These are phyloP conservation scores for Pedinophyceae sp. DNA, from an alignment of 139 green algal species.

Conservation along the genomic window DNA sequence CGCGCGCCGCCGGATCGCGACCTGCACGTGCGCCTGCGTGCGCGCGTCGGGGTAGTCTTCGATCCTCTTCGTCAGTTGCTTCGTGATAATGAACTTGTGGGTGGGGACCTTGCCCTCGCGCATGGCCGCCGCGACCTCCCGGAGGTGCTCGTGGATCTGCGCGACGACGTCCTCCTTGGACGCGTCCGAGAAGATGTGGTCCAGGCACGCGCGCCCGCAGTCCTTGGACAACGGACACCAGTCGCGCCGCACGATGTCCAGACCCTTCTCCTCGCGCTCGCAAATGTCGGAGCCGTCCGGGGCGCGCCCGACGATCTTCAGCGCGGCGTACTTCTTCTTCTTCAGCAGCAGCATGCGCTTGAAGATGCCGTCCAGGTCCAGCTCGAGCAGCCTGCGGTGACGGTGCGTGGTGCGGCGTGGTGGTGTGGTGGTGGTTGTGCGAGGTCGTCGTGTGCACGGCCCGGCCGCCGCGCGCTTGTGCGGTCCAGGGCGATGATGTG, in stretches of 20 bases:
- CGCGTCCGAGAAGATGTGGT: slow-evolving; percentile 57
- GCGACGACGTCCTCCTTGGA: slow-evolving; percentile 71
- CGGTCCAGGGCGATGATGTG: too few species aligned
- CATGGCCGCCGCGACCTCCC: slow-evolving; percentile 29
- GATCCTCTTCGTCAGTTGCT: slow-evolving; percentile 87
- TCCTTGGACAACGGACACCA: slow-evolving; percentile 90
- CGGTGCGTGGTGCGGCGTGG: too few species aligned
- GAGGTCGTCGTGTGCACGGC: too few species aligned
- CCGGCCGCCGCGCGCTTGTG: too few species aligned
- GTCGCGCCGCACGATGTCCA: slow-evolving; percentile 97
- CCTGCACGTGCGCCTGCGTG: slow-evolving; percentile 89
- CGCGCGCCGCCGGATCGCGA: slow-evolving; percentile 60
- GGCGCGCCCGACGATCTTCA: slow-evolving; percentile 57
- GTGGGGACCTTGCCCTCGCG: slow-evolving; percentile 40
- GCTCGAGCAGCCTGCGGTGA: slow-evolving; percentile 83
- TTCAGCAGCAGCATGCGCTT: slow-evolving; percentile 94
- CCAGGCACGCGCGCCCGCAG: slow-evolving; percentile 58
- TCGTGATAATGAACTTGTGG: slow-evolving; percentile 87
- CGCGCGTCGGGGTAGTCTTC: slow-evolving; percentile 90
- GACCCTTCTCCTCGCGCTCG: slow-evolving; percentile 80
- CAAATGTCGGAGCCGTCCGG: slow-evolving; percentile 22
- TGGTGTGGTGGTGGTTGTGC: too few species aligned
- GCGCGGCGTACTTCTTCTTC: slow-evolving; percentile 98
- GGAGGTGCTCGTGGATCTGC: slow-evolving; percentile 66
- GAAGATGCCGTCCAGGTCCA: slow-evolving; percentile 93